Evolutionary conservation across 345 rosid genomes (phyloP).

Genomic region (Draba incana): DNA sequence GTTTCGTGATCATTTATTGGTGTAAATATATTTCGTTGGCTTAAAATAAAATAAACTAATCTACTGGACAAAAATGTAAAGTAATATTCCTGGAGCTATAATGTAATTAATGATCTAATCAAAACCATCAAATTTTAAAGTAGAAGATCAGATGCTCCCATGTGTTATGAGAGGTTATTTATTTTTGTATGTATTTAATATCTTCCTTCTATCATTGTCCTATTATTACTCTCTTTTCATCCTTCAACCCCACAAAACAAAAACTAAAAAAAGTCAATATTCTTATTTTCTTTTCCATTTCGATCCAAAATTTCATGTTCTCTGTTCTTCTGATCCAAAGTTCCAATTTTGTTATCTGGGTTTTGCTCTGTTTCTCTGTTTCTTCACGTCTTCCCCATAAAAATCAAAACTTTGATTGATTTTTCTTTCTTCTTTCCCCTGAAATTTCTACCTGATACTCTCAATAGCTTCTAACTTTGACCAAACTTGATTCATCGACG

Average conservation of each 20-base stretch:
- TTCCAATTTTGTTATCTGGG: neutral
- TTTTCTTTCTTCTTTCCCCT: neutral
- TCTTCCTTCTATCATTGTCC: constrained; percentile 26
- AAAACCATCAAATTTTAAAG: too few species aligned
- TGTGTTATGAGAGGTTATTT: constrained; percentile 15
- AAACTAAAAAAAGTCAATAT: constrained; percentile 3
- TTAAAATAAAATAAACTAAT: neutral
- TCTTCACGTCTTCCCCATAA: constrained; percentile 6
- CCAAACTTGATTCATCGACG: constrained; percentile 28
- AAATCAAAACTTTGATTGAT: neutral
- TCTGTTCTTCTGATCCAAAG: constrained; percentile 26
- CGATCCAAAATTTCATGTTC: constrained; percentile 5
- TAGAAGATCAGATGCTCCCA: constrained; percentile 17
- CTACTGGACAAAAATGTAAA: too few species aligned
- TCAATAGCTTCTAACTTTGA: constrained; percentile 31
- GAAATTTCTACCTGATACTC: constrained; percentile 15
- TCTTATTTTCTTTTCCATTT: constrained; percentile 1
- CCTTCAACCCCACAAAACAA: neutral
- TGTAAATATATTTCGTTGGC: neutral
- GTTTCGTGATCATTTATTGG: too few species aligned
- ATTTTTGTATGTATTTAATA: too few species aligned
- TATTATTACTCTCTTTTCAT: constrained; percentile 30
- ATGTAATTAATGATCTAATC: too few species aligned
- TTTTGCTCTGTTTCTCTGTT: constrained; percentile 9
- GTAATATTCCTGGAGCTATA: neutral